A percentile compares a stretch with the other conserved stretches of the same genome.
Evolutionary conservation across 2,329 filamentous ascomycete genomes (phyloP).

Genomic region (Lasiodiplodia sp.): DNA sequence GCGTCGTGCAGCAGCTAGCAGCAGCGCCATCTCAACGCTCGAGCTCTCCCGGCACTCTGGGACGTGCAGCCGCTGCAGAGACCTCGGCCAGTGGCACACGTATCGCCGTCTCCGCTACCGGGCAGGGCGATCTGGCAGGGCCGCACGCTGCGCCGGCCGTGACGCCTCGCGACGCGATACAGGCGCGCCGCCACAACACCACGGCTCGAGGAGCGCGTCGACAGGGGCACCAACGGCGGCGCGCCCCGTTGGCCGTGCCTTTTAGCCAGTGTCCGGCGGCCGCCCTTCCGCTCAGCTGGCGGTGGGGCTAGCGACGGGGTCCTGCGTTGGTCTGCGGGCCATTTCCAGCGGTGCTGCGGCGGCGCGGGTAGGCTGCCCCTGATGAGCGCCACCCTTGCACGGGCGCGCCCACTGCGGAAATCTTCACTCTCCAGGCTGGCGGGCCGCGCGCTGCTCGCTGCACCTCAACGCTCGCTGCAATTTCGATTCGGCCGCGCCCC

Average conservation of each 20-base stretch:
- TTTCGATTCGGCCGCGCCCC: slow-evolving; percentile 24
- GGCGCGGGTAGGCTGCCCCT: slow-evolving; percentile 21
- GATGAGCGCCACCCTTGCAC: slow-evolving; percentile 15
- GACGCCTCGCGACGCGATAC: slow-evolving; percentile 4
- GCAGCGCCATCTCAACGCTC: slow-evolving; percentile 5
- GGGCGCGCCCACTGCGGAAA: not conserved
- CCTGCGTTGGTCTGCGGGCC: not conserved
- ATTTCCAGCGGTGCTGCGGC: not conserved
- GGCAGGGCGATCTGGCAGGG: slow-evolving; percentile 10
- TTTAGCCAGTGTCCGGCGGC: not conserved
- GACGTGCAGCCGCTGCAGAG: not conserved
- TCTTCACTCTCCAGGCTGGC: slow-evolving; percentile 2
- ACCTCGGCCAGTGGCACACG: not conserved
- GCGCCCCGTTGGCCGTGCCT: slow-evolving; percentile 12
- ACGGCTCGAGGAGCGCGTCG: not conserved
- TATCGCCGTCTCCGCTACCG: not conserved
- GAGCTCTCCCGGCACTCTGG: slow-evolving; percentile 1
- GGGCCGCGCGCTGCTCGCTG: slow-evolving; percentile 8
- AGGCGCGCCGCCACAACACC: slow-evolving; percentile 16
- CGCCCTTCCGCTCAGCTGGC: not conserved
- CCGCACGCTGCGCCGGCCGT: slow-evolving; percentile 5
- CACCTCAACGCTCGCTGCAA: slow-evolving; percentile 23
- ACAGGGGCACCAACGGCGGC: slow-evolving; percentile 2
- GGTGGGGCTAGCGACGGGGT: not conserved
- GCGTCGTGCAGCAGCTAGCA: slow-evolving; percentile 12